A percentile compares a stretch with the other conserved stretches of the same genome.
These are phyloP conservation scores for Penicillium expansum DNA, from an alignment of 2,329 filamentous ascomycete species.

Conservation along the genomic window DNA sequence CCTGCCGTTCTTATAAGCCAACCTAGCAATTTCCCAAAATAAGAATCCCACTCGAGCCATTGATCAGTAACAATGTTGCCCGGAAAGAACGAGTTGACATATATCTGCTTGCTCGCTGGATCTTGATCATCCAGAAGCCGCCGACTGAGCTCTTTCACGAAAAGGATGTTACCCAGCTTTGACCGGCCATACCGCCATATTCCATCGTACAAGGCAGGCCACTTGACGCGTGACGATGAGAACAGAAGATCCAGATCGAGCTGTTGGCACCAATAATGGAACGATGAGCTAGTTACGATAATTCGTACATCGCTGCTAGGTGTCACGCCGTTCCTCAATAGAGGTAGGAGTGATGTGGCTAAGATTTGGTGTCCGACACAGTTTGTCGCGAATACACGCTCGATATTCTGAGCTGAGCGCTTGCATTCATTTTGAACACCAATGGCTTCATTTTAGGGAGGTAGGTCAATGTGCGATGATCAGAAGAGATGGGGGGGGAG, in stretches of 20 bases:
- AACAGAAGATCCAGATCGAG: conserved; percentile 27
- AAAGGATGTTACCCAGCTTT: conserved; percentile 36
- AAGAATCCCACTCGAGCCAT: conserved; percentile 29
- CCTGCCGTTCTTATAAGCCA: conserved; percentile 23
- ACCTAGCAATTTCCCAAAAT: conserved; percentile 25
- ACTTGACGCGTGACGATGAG: conserved; percentile 23
- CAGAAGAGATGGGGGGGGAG: neutral
- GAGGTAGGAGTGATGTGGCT: conserved; percentile 47
- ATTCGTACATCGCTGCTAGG: conserved; percentile 43
- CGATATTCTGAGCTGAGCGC: conserved; percentile 42
- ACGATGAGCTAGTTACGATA: conserved; percentile 41
- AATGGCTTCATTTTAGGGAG: conserved; percentile 11
- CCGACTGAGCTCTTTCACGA: conserved; percentile 29
- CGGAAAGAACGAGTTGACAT: conserved; percentile 34
- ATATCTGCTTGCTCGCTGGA: conserved; percentile 24
- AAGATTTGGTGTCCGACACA: conserved; percentile 54
- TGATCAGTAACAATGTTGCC: conserved; percentile 36
- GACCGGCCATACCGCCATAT: conserved; percentile 34
- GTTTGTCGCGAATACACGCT: conserved; percentile 50
- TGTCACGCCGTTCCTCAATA: conserved; percentile 23
- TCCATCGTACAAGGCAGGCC: conserved; percentile 21
- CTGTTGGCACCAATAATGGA: conserved; percentile 28
- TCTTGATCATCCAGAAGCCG: conserved; percentile 22
- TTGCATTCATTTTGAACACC: conserved; percentile 22
- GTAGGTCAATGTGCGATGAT: neutral